Base-by-base conservation (phyloP, 306 rosid genomes). In the Cajanus cajan region DNA sequence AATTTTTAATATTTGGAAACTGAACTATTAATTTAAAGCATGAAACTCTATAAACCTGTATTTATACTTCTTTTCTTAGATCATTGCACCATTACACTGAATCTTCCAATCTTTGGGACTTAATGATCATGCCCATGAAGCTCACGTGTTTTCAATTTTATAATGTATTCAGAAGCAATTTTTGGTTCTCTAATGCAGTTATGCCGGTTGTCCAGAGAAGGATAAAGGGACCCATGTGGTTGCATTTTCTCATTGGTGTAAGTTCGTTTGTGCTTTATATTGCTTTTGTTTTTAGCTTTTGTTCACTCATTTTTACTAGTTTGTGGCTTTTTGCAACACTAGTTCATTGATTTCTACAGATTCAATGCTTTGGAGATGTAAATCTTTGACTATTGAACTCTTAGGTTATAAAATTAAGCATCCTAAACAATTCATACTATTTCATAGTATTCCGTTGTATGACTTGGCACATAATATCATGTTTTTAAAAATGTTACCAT, bases 201-300 rank as follows among this genome's bases (percentile, higher is more conserved):
- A 90, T 92, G 94, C 94, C 94, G 4, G 68, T 80, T 73, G 93
- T 92, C 59, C 89, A 63, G 81, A 90, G 89, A 67, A 52, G 65
- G 69, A 83, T 90, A 36, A 92, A 87, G 83, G 97, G 97, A 50
- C 91, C 97, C 2, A 92, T 90, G 91, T 92, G 97, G 94, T 74
- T 92, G 84, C 97, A 92, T 86, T 92, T 90, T 87, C 85, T 92
- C 61, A 68, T 90, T 68, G 94, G 97, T 34, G 94, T 90, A 92
- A 88, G 94, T 65, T 82, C 33, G 55, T 61, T 44, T 8, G 4
- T 83, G 31, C 47, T 72, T 66, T 50, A 28, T 25, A 39, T 70
- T 21, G 0, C 68, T 1, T 4, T 36, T 28, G 36, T 9, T 28
- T 8, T 21, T 48, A 21, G 51, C 15, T 21, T 77, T 54, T 36